A percentile compares a stretch with the other conserved stretches of the same genome.
phyloP scores from a whole-genome alignment of 148 eudicot species.

The Fagopyrum esculentum region DNA sequence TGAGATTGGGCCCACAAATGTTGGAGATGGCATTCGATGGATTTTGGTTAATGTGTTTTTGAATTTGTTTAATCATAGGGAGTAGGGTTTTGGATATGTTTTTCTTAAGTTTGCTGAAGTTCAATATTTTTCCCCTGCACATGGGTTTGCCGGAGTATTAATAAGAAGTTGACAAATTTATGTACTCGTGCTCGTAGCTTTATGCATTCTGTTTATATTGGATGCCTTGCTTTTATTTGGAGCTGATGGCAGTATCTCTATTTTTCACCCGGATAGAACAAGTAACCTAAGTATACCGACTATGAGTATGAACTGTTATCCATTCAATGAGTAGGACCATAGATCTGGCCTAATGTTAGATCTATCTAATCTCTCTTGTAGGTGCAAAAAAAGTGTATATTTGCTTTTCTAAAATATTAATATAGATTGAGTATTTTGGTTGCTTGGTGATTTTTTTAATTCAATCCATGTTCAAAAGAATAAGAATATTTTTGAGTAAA shows the following conservation, averaged over 20 bases:
- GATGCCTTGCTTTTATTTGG: not conserved
- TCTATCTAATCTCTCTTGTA: not conserved
- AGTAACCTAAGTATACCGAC: not conserved
- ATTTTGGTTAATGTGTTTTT: not conserved
- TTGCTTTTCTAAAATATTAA: not conserved
- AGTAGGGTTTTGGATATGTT: slow-evolving; percentile 2
- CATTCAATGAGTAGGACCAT: not conserved
- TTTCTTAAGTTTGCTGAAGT: not conserved
- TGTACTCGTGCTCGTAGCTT: not conserved
- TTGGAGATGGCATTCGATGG: slow-evolving; percentile 8
- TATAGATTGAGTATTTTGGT: not conserved
- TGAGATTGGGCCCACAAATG: slow-evolving; percentile 1
- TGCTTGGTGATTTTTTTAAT: not conserved
- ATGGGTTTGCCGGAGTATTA: slow-evolving; percentile 1
- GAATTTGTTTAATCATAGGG: not conserved
- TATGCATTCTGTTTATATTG: not conserved
- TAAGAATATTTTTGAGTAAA: not conserved
- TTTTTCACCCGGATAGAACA: not conserved
- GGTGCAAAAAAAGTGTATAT: not conserved
- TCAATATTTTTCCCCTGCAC: not conserved
- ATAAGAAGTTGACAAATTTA: not conserved
- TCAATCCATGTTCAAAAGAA: not conserved
- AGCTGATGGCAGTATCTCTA: not conserved
- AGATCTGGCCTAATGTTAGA: not conserved
- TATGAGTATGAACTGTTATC: not conserved